Conservation (phyloP, 768 basidiomycete genomes). For the Suillus subaureus region DNA sequence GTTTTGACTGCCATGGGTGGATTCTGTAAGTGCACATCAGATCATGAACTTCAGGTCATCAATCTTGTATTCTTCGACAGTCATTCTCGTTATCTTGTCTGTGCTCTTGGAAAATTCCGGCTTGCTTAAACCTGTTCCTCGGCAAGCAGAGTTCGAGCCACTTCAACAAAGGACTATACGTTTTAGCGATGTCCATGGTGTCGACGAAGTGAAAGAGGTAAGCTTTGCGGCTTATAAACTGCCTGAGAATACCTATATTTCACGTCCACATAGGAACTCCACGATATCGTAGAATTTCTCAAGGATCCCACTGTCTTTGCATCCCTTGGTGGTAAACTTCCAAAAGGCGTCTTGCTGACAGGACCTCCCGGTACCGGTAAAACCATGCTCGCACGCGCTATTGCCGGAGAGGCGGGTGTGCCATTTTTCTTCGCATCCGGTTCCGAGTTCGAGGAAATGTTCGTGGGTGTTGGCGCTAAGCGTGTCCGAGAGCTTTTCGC, state of each 20-base stretch:
- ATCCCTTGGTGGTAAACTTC: conserved; percentile 89
- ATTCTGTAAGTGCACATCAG: conserved; percentile 56
- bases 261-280: conserved; percentile 63
- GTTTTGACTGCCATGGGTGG: conserved; percentile 55
- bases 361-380: conserved; percentile 90
- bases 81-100: conserved; percentile 83
- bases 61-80: conserved; percentile 35
- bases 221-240: conserved; percentile 16
- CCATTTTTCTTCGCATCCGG: conserved; percentile 98
- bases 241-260: conserved; percentile 1
- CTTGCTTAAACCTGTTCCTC: conserved; percentile 85
- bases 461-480: conserved; percentile 93
- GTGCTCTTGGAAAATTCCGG: conserved; percentile 94
- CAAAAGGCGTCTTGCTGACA: conserved; percentile 91
- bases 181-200: conserved; percentile 95
- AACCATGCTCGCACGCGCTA: conserved; percentile 87
- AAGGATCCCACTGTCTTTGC: conserved; percentile 92
- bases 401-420: conserved; percentile 97
- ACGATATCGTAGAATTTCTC: conserved; percentile 94
- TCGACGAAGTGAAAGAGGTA: conserved; percentile 95
- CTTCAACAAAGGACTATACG: conserved; percentile 79
- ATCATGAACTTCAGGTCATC: not conserved
- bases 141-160: conserved; percentile 82
- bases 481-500: conserved; percentile 94
- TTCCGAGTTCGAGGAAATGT: conserved; percentile 98